Evolutionary conservation across 2,329 filamentous ascomycete genomes (phyloP).

Genomic region (Graphiopsis chlorocephala): DNA sequence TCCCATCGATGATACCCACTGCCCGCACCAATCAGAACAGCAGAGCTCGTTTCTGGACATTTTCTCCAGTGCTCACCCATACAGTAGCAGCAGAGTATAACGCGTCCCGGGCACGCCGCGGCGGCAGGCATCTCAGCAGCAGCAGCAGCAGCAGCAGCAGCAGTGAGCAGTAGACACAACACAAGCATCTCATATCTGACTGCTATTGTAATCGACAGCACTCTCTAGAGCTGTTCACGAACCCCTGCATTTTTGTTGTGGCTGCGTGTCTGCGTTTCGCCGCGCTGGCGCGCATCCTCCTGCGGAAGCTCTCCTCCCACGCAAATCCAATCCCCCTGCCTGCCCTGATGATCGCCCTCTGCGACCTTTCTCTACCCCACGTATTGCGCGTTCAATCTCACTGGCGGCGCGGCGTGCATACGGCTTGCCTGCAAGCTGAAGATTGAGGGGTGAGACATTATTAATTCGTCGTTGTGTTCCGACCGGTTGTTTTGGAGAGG

Average conservation of each 20-base stretch:
- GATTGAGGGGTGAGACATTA: slow-evolving; percentile 4
- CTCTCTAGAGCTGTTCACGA: background rate
- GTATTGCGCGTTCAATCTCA: slow-evolving; percentile 17
- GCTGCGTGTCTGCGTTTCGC: background rate
- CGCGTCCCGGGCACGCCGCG: background rate
- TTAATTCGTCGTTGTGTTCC: background rate
- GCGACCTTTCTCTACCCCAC: slow-evolving; percentile 8
- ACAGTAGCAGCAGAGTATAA: background rate
- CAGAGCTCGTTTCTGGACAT: background rate
- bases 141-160: background rate
- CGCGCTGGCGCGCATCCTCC: background rate
- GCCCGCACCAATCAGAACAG: background rate
- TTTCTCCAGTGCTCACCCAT: background rate
- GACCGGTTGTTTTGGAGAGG: background rate
- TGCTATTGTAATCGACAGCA: background rate
- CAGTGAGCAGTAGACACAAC: background rate
- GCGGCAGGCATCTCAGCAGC: background rate
- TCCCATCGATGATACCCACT: background rate
- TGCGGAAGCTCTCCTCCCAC: too few species aligned
- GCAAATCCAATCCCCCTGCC: background rate
- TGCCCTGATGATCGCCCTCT: slow-evolving; percentile 10
- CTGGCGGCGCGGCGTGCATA: background rate
- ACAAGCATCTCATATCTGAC: background rate
- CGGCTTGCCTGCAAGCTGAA: background rate
- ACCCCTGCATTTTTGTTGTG: background rate